Percentiles rank a stretch among this genome's conserved stretches.
Evolutionary conservation across 2,329 filamentous ascomycete genomes (phyloP).

Genomic region (Sclerotinia sclerotiorum): DNA sequence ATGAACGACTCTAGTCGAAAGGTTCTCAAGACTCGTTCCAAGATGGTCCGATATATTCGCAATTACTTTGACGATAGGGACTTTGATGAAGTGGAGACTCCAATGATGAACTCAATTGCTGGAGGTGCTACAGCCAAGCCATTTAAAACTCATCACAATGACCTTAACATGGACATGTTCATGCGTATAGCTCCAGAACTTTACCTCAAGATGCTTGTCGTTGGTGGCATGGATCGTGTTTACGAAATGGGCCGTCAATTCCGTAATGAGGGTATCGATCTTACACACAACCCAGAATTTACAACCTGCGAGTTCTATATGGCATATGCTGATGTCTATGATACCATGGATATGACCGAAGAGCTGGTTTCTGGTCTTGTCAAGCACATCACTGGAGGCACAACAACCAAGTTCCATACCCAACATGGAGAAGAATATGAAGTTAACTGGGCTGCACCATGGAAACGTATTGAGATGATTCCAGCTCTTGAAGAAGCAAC

Average conservation of each 20-base stretch:
- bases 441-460: slow-evolving; percentile 95
- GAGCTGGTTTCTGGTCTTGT: slow-evolving; percentile 89
- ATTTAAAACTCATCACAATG: slow-evolving; percentile 95
- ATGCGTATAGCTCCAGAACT: slow-evolving; percentile 94
- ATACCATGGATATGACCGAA: slow-evolving; percentile 88
- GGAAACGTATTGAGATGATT: slow-evolving; percentile 95
- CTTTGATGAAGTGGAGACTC: slow-evolving; percentile 93
- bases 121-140: slow-evolving; percentile 95
- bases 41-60: slow-evolving; percentile 86
- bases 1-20: slow-evolving; percentile 84
- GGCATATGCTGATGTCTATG: slow-evolving; percentile 89
- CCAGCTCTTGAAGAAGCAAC: slow-evolving; percentile 83
- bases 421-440: slow-evolving; percentile 82
- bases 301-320: slow-evolving; percentile 97
- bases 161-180: slow-evolving; percentile 90
- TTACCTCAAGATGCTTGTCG: slow-evolving; percentile 92
- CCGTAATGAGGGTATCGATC: slow-evolving; percentile 86
- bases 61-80: slow-evolving; percentile 82
- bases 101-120: slow-evolving; percentile 95
- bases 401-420: slow-evolving; percentile 82
- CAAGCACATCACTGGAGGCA: slow-evolving; percentile 82
- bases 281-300: slow-evolving; percentile 98
- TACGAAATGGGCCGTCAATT: slow-evolving; percentile 97
- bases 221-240: slow-evolving; percentile 90
- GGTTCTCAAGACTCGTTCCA: slow-evolving; percentile 79